Evolutionary conservation across 2,329 filamentous ascomycete species (phyloP), one percentile per base, ranked within the genome.

Genomic region (Aureobasidium sp.): DNA sequence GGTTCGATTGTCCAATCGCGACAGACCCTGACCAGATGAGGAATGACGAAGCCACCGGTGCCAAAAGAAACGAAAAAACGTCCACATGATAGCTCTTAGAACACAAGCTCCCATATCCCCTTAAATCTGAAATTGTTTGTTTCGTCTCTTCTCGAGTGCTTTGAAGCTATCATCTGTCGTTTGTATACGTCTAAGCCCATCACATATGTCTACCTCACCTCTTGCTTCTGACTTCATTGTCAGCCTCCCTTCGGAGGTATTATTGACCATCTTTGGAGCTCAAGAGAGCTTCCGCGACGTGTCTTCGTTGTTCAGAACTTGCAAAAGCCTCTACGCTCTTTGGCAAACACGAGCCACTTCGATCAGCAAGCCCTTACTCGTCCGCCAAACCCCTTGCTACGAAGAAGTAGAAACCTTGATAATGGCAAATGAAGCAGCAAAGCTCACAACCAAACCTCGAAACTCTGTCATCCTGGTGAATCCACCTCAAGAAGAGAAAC

Each of bases 241-340:
- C 31, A 33, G 31, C 33, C 35, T 60, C 7, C 57, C 57, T 19
- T 29, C 57, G 12, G 45, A 60, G 17, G 45, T 60, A 15, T 45
- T 60, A 2, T 33, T 60, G 33, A 50, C 57, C 22, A 50, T 60
- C 8, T 60, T 49, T 33, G 45, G 45, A 60, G 57, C 57, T 50
- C 45, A 60, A 27, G 57, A 60, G 8, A 50, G 57, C 57, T 60
- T 60, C n/a, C 35, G 57, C 19, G 57, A 60, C 9, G 42, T 50
- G 17, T 50, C 44, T 15, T 49, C 57, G 2, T 42, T 60, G 5
- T 60, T 50, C 24, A 49, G 44, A 17, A 60, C 45, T 2, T 50
- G 57, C 45, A 60, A 60, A 22, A 22, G 44, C 12, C 35, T 60
- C 35, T 50, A 49, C 50, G 31, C 31, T 27, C 44, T 60, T 7